Conservation (phyloP, 2,329 filamentous ascomycete species). For the Cladophialophora carrionii region DNA sequence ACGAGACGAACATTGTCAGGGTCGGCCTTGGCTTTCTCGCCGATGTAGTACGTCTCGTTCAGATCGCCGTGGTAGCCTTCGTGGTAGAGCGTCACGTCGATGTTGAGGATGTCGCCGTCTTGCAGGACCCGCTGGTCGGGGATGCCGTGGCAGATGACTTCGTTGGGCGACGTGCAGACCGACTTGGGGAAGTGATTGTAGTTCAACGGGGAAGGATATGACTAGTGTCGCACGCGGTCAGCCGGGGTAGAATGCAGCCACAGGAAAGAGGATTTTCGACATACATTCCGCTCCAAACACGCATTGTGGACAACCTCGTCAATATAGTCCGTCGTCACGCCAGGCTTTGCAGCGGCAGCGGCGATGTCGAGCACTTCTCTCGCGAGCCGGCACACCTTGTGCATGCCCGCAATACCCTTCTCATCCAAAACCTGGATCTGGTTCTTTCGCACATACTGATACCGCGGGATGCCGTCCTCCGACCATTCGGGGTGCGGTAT, state of each 20-base stretch:
- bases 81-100: conserved; percentile 93
- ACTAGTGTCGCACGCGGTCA: conserved; percentile 56
- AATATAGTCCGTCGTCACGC: conserved; percentile 92
- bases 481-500: conserved; percentile 89
- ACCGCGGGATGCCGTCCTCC: conserved; percentile 75
- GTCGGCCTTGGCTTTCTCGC: conserved; percentile 80
- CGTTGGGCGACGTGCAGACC: conserved; percentile 93
- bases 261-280: conserved; percentile 41
- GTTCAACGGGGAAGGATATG: conserved; percentile 92
- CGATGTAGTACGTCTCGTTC: conserved; percentile 98
- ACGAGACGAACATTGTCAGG: conserved; percentile 87
- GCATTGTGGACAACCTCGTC: conserved; percentile 95
- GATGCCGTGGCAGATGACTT: conserved; percentile 98
- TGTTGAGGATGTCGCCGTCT: conserved; percentile 96
- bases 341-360: conserved; percentile 79
- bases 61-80: conserved; percentile 93
- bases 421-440: conserved; percentile 82
- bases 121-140: conserved; percentile 84
- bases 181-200: conserved; percentile 98
- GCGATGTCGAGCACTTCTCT: conserved; percentile 93
- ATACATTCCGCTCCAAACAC: conserved; percentile 86
- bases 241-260: conserved; percentile 20
- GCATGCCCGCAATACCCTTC: conserved; percentile 83
- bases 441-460: conserved; percentile 69
- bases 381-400: conserved; percentile 83